These are phyloP conservation scores for Pogostemon cablin DNA, from an alignment of 257 asterid species.

Conservation along the genomic window DNA sequence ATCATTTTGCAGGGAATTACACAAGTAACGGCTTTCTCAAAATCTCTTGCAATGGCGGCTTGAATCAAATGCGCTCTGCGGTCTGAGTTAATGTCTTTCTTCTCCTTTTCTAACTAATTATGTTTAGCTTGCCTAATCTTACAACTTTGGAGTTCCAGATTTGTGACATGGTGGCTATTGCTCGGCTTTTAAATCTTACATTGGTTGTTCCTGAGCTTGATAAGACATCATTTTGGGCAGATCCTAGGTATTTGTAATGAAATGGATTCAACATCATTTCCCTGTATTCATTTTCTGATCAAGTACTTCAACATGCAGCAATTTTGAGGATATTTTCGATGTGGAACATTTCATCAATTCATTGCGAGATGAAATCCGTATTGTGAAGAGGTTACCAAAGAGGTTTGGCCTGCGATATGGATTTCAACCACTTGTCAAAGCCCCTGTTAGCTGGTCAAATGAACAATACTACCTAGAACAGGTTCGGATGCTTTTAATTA, in stretches of 20 bases:
- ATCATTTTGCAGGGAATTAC: slow-evolving; percentile 62
- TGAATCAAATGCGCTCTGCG: slow-evolving; percentile 99
- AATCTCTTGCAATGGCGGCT: slow-evolving; percentile 93
- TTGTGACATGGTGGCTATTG: slow-evolving; percentile 96
- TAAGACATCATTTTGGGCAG: slow-evolving; percentile 97
- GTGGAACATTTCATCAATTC: slow-evolving; percentile 85
- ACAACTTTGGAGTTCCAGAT: slow-evolving; percentile 58
- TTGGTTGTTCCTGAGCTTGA: slow-evolving; percentile 95
- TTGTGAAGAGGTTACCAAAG: slow-evolving; percentile 80
- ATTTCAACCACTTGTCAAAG: slow-evolving; percentile 71
- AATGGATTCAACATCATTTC: slow-evolving; percentile 11
- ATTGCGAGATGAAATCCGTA: slow-evolving; percentile 82
- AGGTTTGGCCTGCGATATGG: slow-evolving; percentile 63
- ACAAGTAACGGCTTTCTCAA: slow-evolving; percentile 82
- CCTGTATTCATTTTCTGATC: slow-evolving; percentile 22
- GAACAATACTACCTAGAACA: slow-evolving; percentile 90
- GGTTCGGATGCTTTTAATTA: slow-evolving; percentile 45
- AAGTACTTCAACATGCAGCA: slow-evolving; percentile 36
- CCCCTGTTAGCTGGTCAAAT: slow-evolving; percentile 97
- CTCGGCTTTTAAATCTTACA: slow-evolving; percentile 89
- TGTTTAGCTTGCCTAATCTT: slow-evolving; percentile 30
- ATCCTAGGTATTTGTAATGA: slow-evolving; percentile 71
- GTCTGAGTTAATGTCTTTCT: slow-evolving; percentile 44
- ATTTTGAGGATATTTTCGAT: slow-evolving; percentile 87
- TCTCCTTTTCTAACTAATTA: slow-evolving; percentile 21